phyloP scores from a whole-genome alignment of 306 rosid species.

The Malus domestica region DNA sequence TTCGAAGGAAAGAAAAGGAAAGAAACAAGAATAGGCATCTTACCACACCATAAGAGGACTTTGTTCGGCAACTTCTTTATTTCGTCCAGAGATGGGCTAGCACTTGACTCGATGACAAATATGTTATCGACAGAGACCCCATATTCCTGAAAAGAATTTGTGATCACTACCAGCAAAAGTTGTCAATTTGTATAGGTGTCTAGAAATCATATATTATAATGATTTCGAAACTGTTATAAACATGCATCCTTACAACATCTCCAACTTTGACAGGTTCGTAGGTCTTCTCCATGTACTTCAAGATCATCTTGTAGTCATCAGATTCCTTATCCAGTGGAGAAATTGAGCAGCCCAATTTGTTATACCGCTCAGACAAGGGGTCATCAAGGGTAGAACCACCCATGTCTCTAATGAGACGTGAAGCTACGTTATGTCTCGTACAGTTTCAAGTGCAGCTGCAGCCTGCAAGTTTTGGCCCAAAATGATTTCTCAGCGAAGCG shows the following conservation, averaged over 20 bases:
- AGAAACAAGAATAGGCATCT: constrained; percentile 5
- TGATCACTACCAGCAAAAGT: background rate
- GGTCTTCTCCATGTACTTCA: constrained; percentile 66
- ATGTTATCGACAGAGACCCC: constrained; percentile 56
- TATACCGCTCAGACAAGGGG: constrained; percentile 52
- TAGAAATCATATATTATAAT: background rate
- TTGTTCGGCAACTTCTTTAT: constrained; percentile 67
- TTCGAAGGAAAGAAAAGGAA: background rate
- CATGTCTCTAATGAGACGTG: constrained; percentile 72
- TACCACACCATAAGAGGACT: constrained; percentile 85
- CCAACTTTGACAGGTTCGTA: constrained; percentile 72
- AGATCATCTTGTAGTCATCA: constrained; percentile 63
- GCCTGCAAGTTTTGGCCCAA: constrained; percentile 33
- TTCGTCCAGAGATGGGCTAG: constrained; percentile 53
- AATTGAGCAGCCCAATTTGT: constrained; percentile 56
- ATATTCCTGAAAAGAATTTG: constrained; percentile 51
- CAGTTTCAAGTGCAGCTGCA: constrained; percentile 65
- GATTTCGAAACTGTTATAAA: background rate
- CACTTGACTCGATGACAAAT: constrained; percentile 44
- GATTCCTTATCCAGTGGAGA: constrained; percentile 52
- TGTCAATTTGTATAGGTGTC: too few species aligned
- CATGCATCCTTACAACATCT: constrained; percentile 42
- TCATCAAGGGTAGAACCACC: constrained; percentile 71
- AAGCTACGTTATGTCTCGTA: constrained; percentile 64
- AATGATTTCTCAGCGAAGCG: background rate